A percentile compares a stretch with the other conserved stretches of the same genome.
Conservation (phyloP, 2,329 filamentous ascomycete species). For the Capronia epimyces region DNA sequence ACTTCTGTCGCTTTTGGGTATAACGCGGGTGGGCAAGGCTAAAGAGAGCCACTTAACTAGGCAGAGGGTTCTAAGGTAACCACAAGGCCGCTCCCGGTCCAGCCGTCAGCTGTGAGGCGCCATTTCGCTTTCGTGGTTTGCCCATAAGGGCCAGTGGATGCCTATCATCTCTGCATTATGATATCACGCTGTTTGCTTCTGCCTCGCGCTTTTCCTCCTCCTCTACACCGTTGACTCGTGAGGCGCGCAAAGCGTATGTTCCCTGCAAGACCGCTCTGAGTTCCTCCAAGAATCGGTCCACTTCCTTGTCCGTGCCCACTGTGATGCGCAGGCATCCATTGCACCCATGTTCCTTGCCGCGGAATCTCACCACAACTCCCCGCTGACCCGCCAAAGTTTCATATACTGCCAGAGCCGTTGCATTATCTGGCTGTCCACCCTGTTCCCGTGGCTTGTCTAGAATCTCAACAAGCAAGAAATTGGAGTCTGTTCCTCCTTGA, state of each 20-base stretch:
- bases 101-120: not conserved
- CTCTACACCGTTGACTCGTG: constrained; percentile 38
- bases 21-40: constrained; percentile 7
- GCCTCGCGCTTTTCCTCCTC: constrained; percentile 43
- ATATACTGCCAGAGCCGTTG: constrained; percentile 72
- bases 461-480: constrained; percentile 89
- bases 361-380: constrained; percentile 88
- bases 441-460: constrained; percentile 54
- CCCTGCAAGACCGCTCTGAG: constrained; percentile 51
- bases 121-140: too few relatives aligned
- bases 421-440: constrained; percentile 69
- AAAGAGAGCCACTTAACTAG: not conserved
- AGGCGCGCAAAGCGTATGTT: constrained; percentile 39
- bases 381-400: constrained; percentile 75
- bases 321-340: constrained; percentile 85
- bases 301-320: constrained; percentile 82
- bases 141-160: too few relatives aligned
- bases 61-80: not conserved
- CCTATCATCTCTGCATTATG: constrained; percentile 29
- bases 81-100: not conserved
- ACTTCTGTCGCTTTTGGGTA: constrained; percentile 20
- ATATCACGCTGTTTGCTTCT: constrained; percentile 42
- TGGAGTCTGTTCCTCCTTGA: constrained; percentile 72
- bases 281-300: constrained; percentile 69
- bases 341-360: constrained; percentile 88